These are phyloP conservation scores for Leucaena leucocephala DNA, from an alignment of 306 rosid species.

Conservation along the genomic window DNA sequence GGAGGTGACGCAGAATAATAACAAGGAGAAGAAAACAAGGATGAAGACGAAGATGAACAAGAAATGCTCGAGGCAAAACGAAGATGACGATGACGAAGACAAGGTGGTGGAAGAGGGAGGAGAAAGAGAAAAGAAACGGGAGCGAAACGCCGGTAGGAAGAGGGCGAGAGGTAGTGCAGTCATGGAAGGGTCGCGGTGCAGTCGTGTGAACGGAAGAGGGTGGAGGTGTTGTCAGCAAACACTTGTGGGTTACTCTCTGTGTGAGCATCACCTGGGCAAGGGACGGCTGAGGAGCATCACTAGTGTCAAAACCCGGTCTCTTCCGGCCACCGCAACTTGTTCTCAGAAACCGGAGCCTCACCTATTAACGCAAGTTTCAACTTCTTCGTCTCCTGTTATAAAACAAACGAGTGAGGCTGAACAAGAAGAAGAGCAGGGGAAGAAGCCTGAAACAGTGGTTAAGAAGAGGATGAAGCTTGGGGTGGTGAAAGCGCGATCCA, in stretches of 20 bases:
- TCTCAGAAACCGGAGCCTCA: conserved; percentile 9
- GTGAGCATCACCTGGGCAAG: conserved; percentile 96
- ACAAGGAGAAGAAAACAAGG: conserved; percentile 34
- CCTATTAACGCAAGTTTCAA: background rate
- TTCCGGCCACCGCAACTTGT: background rate
- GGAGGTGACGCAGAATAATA: background rate
- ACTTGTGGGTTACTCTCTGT: conserved; percentile 93
- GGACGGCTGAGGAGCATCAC: conserved; percentile 88
- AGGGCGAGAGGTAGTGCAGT: conserved; percentile 50
- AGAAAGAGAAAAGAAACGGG: conserved; percentile 15
- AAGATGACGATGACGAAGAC: conserved; percentile 11
- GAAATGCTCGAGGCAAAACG: conserved; percentile 39
- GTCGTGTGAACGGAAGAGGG: conserved; percentile 98
- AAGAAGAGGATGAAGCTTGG: conserved; percentile 69
- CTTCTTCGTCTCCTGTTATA: conserved; percentile 29
- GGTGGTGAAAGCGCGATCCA: conserved; percentile 82
- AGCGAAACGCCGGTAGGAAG: conserved; percentile 33
- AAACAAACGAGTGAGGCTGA: conserved; percentile 5
- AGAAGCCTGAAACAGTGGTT: conserved; percentile 28
- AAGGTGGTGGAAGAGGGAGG: background rate
- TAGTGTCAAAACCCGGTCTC: conserved; percentile 68
- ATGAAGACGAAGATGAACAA: conserved; percentile 51
- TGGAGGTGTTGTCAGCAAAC: conserved; percentile 97
- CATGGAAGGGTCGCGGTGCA: conserved; percentile 98
- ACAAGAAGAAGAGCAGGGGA: conserved; percentile 9